These are phyloP conservation scores for Lipomyces starkeyi DNA, from an alignment of 805 yeast species.

Conservation along the genomic window DNA sequence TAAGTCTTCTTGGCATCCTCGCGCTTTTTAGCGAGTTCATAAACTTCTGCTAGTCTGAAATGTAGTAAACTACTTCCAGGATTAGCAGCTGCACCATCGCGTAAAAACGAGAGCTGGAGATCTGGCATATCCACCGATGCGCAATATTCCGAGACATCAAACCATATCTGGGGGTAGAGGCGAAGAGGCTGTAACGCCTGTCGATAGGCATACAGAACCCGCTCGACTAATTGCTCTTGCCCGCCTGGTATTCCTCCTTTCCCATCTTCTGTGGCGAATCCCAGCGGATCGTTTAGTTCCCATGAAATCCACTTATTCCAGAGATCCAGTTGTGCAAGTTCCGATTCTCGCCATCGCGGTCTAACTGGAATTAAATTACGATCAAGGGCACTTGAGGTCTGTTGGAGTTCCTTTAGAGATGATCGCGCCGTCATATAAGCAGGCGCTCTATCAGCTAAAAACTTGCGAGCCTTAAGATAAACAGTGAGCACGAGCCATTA, in stretches of 20 bases:
- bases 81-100: slow-evolving; percentile 64
- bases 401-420: slow-evolving; percentile 70
- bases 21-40: slow-evolving; percentile 62
- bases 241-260: slow-evolving; percentile 30
- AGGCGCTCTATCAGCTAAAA: slow-evolving; percentile 79
- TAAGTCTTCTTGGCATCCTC: slow-evolving; percentile 59
- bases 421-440: slow-evolving; percentile 88
- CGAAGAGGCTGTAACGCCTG: slow-evolving; percentile 68
- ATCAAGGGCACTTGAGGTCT: slow-evolving; percentile 59
- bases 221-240: slow-evolving; percentile 52
- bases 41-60: slow-evolving; percentile 69
- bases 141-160: slow-evolving; percentile 53
- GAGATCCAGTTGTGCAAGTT: slow-evolving; percentile 52
- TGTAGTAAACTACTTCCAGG: slow-evolving; percentile 73
- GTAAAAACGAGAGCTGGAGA: slow-evolving; percentile 54
- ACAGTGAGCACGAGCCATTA: background rate
- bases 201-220: slow-evolving; percentile 74
- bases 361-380: slow-evolving; percentile 39
- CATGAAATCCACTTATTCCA: slow-evolving; percentile 82
- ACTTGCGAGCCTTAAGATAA: slow-evolving; percentile 67
- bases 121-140: slow-evolving; percentile 44
- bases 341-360: slow-evolving; percentile 40
- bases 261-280: slow-evolving; percentile 52
- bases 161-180: slow-evolving; percentile 80
- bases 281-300: slow-evolving; percentile 75